Conservation (phyloP, 805 yeast genomes). For the Candida dendrica region DNA sequence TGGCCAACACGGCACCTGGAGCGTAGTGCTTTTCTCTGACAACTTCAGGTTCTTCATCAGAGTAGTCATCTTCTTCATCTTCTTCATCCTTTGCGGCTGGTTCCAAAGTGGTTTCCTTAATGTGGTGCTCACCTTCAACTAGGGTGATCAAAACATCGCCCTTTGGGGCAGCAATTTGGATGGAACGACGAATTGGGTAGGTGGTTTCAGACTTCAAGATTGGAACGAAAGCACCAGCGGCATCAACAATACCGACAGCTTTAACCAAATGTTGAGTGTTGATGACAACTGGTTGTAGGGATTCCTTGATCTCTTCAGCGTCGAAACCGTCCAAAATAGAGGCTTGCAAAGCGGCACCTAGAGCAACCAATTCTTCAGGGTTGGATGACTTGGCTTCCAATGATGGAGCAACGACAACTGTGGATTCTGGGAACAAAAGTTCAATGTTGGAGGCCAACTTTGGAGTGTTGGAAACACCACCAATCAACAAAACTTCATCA, state of each 20-base stretch:
- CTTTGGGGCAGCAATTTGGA: constrained; percentile 53
- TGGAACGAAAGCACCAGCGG: constrained; percentile 64
- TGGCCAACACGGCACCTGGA: constrained; percentile 71
- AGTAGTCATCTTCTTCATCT: constrained; percentile 44
- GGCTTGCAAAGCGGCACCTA: constrained; percentile 97
- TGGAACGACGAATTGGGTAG: constrained; percentile 77
- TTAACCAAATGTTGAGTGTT: constrained; percentile 82
- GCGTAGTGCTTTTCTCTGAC: constrained; percentile 66
- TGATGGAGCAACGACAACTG: constrained; percentile 70
- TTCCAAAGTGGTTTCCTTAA: constrained; percentile 77
- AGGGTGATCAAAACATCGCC: constrained; percentile 63
- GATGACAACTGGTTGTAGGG: constrained; percentile 74
- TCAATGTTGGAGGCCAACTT: constrained; percentile 75
- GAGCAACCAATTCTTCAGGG: constrained; percentile 84
- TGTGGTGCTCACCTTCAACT: constrained; percentile 78
- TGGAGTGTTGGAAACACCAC: constrained; percentile 91
- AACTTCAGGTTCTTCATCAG: constrained; percentile 88
- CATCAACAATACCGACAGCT: constrained; percentile 78
- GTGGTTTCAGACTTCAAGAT: constrained; percentile 80
- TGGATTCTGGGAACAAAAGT: constrained; percentile 73
- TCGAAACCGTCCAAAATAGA: constrained; percentile 74
- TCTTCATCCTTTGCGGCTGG: constrained; percentile 46
- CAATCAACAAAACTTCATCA: constrained; percentile 85
- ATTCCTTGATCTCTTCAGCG: constrained; percentile 73
- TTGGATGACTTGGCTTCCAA: constrained; percentile 69